Evolutionary conservation across 495 filamentous ascomycete species (phyloP), one percentile per base, ranked within the genome.

Genomic region (Penicillium cataractarum): DNA sequence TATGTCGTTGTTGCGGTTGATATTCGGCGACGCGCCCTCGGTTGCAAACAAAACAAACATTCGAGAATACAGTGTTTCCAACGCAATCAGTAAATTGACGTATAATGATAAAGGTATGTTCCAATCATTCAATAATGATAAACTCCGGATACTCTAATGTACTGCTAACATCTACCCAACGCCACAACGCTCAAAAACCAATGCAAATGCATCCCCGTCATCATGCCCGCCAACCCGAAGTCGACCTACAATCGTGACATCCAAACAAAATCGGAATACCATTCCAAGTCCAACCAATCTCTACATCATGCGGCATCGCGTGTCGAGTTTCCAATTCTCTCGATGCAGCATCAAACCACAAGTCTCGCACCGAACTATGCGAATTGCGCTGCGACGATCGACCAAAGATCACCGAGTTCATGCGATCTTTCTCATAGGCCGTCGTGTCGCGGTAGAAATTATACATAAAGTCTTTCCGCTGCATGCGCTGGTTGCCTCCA

Each of bases 401-500:
- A 22, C 73, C 72, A 65, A 77, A 81, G 13, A 81, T 68, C 50
- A 73, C 59, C 3, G 76, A 74, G 40, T 78, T 74, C 68, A 80
- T 74, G 33, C 76, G 76, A 51, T 80, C 77, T 55, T 73, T 76
- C 61, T 72, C 70, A 55, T 78, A 67, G 24, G 59, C 44, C 27
- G 55, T 74, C 61, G 75, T 76, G 53, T 81, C 79, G 21, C 70
- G 66, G 51, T 79, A 69, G 55, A 81, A 81, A 29, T 79, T 81
- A 52, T 73, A 65, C 79, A 81, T 81, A 61, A 81, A 81, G 26
- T 78, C 76, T 61, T 76, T 81, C 24, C 79, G 73, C 56, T 80
- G 76, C 62, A 74, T 65, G 29, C 78, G 72, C 61, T 78, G 76
- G 55, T 65, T 78, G 21, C 74, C 74, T 9, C 79, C 78, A 49